Evolutionary conservation across 2,329 filamentous ascomycete species (phyloP).

Genomic region (Escovopsis sp.): DNA sequence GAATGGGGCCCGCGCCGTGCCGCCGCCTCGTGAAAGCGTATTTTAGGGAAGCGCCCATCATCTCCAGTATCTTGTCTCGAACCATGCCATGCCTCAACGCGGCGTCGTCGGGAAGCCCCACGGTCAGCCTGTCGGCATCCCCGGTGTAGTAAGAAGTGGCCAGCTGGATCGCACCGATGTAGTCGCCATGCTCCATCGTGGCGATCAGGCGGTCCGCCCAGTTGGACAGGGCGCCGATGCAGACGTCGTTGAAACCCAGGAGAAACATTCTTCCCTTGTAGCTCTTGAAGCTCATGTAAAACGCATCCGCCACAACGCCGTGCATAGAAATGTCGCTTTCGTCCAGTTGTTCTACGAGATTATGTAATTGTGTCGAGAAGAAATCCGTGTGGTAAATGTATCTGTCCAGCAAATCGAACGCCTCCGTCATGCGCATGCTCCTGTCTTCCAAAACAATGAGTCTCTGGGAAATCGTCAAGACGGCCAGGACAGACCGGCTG

Average conservation of each 20-base stretch:
- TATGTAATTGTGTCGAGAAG: conserved; percentile 76
- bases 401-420: conserved; percentile 80
- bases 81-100: conserved; percentile 64
- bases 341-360: conserved; percentile 74
- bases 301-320: conserved; percentile 90
- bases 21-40: conserved; percentile 49
- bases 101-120: conserved; percentile 81
- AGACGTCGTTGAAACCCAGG: conserved; percentile 84
- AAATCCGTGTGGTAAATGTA: conserved; percentile 85
- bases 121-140: conserved; percentile 82
- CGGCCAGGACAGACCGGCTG: conserved; percentile 77
- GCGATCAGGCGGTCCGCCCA: conserved; percentile 92
- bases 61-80: conserved; percentile 76
- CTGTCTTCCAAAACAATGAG: conserved; percentile 85
- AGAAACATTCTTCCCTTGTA: conserved; percentile 92
- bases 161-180: conserved; percentile 77
- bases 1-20: conserved; percentile 23
- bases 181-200: conserved; percentile 93
- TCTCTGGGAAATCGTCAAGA: conserved; percentile 87
- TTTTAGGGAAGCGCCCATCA: conserved; percentile 81
- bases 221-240: conserved; percentile 83
- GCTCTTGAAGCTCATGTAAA: conserved; percentile 91
- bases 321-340: conserved; percentile 83
- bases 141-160: conserved; percentile 88
- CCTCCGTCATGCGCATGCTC: conserved; percentile 80